Base-by-base conservation (phyloP, 192 early-diverging fungal genomes). In the Backusella circina region DNA sequence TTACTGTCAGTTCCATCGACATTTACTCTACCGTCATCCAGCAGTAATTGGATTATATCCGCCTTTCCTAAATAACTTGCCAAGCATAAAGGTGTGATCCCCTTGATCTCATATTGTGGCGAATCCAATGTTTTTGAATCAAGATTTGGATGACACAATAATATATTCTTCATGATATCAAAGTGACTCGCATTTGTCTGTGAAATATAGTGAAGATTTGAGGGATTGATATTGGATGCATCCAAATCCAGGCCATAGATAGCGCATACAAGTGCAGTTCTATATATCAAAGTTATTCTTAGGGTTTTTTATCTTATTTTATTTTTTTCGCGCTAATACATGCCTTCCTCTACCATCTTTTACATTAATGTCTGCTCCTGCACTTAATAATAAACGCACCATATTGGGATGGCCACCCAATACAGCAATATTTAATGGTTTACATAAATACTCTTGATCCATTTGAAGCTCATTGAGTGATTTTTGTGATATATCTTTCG, bases 281-380 rank as follows among this genome's bases (percentile, higher is more conserved):
- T 91, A 74, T 73, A 23, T 16, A 26, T 13, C 16, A 65, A n/a
- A 2, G 39, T 35, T 16, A 68, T 69, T 37, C 26, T 61, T 61
- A 12, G 9, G 1, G 26, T 32, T 44, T 35, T 15, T n/a, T 70
- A 36, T 57, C 61, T 70, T 37, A 33, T 33, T 57, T 37, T 28
- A 36, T 67, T 23, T 26, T n/a, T 67, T 35, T 21, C 54, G 54
- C 54, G 54, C 26, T 26, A 12, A 30, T 21, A 32, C 41, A n/a
- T 84, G 89, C 89, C 89, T 86, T 79, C 89, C 89, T 39, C 86
- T 82, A 10, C 88, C 88, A 76, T 91, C 89, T 74, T 86, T 91
- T 67, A 79, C 75, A 41, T 86, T 89, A 15, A 88, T 75, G 37
- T 85, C 82, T 21, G 89, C 89, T 1, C 89, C 89, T 18, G 84